phyloP scores from a whole-genome alignment of 805 yeast genomes.

The Ogataea allantospora region DNA sequence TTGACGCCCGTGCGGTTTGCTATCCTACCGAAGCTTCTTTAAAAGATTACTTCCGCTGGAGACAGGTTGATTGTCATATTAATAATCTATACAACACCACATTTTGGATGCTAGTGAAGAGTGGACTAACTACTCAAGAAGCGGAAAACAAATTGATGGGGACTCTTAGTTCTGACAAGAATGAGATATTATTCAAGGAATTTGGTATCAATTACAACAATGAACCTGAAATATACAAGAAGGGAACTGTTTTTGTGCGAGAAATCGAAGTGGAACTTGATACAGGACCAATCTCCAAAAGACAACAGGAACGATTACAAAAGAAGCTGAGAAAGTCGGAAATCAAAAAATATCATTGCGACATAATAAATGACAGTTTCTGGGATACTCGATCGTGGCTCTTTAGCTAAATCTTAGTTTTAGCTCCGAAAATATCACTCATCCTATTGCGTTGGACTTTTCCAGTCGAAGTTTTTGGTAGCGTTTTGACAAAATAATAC shows the following conservation, averaged over 20 bases:
- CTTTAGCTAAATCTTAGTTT: slow-evolving; percentile 33
- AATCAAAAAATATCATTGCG: slow-evolving; percentile 50
- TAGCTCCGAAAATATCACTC: slow-evolving; percentile 48
- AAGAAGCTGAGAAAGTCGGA: slow-evolving; percentile 49
- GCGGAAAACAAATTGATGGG: slow-evolving; percentile 80
- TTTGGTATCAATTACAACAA: slow-evolving; percentile 88
- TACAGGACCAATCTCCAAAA: slow-evolving; percentile 26
- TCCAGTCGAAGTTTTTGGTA: slow-evolving; percentile 79
- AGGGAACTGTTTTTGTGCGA: slow-evolving; percentile 69
- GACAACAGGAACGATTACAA: slow-evolving; percentile 50
- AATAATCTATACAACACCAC: slow-evolving; percentile 91
- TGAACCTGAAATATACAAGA: slow-evolving; percentile 83
- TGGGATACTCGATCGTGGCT: slow-evolving; percentile 52
- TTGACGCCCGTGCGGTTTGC: slow-evolving; percentile 86
- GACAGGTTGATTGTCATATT: slow-evolving; percentile 95
- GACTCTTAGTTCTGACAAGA: slow-evolving; percentile 78
- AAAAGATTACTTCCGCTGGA: slow-evolving; percentile 87
- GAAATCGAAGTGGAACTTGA: slow-evolving; percentile 29
- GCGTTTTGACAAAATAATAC: slow-evolving; percentile 54
- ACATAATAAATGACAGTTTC: slow-evolving; percentile 61
- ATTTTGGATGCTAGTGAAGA: slow-evolving; percentile 84
- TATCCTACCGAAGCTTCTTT: slow-evolving; percentile 66
- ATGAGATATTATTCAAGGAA: slow-evolving; percentile 75
- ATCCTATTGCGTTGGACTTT: slow-evolving; percentile 69
- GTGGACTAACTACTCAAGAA: slow-evolving; percentile 69